These are phyloP conservation scores for Populus alba DNA, from an alignment of 345 rosid genomes.

Conservation along the genomic window DNA sequence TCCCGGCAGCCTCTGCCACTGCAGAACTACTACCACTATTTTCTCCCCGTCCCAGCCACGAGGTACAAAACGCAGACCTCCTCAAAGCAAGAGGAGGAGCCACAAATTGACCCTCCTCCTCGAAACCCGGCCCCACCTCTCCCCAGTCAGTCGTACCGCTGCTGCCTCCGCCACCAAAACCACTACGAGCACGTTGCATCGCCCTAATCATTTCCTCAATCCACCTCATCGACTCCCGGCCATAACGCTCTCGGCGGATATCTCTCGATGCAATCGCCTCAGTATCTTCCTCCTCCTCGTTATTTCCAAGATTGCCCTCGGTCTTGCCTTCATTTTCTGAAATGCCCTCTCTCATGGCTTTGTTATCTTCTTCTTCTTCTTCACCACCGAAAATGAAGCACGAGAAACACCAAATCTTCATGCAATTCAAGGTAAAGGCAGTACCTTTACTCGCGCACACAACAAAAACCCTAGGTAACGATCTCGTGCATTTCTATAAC, in stretches of 20 bases:
- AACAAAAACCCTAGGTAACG: constrained; percentile 48
- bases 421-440: constrained; percentile 43
- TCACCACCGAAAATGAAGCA: constrained; percentile 59
- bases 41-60: constrained; percentile 48
- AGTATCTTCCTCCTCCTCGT: constrained; percentile 8
- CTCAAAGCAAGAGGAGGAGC: constrained; percentile 14
- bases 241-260: constrained; percentile 10
- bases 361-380: constrained; percentile 15
- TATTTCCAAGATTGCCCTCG: constrained; percentile 29
- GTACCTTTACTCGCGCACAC: neutral
- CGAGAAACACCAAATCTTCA: constrained; percentile 84
- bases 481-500: constrained; percentile 43
- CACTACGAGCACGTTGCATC: neutral
- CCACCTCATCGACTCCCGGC: constrained; percentile 20
- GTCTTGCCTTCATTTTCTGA: constrained; percentile 33
- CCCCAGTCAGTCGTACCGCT: constrained; percentile 13
- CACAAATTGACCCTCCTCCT: constrained; percentile 2
- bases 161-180: constrained; percentile 9
- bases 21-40: constrained; percentile 41
- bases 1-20: constrained; percentile 20
- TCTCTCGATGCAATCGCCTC: constrained; percentile 14
- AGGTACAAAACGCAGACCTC: constrained; percentile 18
- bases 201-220: constrained; percentile 37
- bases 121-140: constrained; percentile 10
- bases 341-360: constrained; percentile 36